Conservation (phyloP, 768 basidiomycete species). For the Lactarius hatsudake region DNA sequence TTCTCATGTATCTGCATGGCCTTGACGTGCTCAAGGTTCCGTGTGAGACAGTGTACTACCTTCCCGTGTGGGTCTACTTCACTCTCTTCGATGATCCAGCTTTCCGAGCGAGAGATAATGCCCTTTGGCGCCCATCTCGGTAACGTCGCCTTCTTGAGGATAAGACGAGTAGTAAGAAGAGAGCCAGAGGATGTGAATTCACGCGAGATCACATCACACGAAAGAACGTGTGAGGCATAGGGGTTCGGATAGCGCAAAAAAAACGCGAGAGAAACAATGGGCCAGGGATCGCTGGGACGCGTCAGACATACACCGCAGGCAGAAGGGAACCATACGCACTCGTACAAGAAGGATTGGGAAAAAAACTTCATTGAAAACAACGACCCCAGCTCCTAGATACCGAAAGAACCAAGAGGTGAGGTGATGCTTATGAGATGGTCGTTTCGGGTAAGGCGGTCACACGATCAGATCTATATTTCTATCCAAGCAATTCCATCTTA, state of each 20-base stretch:
- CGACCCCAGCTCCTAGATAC: constrained; percentile 38
- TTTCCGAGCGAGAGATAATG: constrained; percentile 80
- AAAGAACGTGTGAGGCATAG: constrained; percentile 88
- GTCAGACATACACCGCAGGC: constrained; percentile 17
- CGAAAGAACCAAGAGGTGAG: not conserved
- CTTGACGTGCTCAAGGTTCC: constrained; percentile 92
- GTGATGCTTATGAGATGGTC: not conserved
- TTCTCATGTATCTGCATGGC: constrained; percentile 91
- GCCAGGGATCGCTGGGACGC: constrained; percentile 78
- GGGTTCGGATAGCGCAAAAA: constrained; percentile 96
- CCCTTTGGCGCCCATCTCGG: constrained; percentile 89
- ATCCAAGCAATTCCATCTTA: not conserved
- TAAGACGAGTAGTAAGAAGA: constrained; percentile 83
- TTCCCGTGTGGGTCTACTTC: constrained; percentile 85
- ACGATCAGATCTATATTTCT: constrained; percentile 9
- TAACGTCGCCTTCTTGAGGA: constrained; percentile 87
- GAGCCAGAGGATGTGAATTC: constrained; percentile 67
- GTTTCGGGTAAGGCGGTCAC: constrained; percentile 2
- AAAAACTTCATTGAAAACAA: constrained; percentile 50
- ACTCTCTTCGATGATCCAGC: constrained; percentile 94
- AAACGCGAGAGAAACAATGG: constrained; percentile 89
- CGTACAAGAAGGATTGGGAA: constrained; percentile 55
- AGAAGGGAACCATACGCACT: constrained; percentile 38
- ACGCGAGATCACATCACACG: constrained; percentile 93
- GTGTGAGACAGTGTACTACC: constrained; percentile 73